phyloP scores from a whole-genome alignment of 495 filamentous ascomycete species.

The Pseudomonodictys pantanalensis region DNA sequence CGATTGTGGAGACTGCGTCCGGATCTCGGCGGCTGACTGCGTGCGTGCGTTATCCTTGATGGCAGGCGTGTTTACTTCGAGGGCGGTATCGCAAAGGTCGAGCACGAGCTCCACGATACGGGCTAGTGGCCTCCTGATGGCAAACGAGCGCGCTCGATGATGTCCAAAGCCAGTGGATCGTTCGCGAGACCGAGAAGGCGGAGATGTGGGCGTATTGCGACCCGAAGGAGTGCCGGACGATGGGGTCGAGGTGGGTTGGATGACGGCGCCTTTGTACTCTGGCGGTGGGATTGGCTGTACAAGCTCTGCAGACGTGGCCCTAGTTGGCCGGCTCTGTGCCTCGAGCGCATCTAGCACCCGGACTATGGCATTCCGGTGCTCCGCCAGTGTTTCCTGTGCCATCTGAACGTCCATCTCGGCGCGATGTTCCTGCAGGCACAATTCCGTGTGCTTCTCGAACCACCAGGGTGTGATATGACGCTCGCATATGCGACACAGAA shows the following conservation, averaged over 20 bases:
- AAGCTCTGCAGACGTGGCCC: slow-evolving; percentile 56
- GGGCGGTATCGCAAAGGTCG: slow-evolving; percentile 90
- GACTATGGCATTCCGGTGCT: slow-evolving; percentile 94
- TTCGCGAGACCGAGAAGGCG: slow-evolving; percentile 71
- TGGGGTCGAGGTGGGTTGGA: slow-evolving; percentile 66
- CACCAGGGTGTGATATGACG: slow-evolving; percentile 98
- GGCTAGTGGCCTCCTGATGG: slow-evolving; percentile 79
- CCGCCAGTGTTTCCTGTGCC: slow-evolving; percentile 85
- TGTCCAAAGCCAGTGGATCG: slow-evolving; percentile 73
- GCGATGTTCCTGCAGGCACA: slow-evolving; percentile 91
- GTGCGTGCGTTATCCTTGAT: slow-evolving; percentile 71
- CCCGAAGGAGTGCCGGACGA: slow-evolving; percentile 63
- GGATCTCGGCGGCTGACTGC: slow-evolving; percentile 62
- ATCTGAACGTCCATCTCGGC: slow-evolving; percentile 97
- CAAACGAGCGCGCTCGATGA: slow-evolving; percentile 74
- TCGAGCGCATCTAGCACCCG: slow-evolving; percentile 91
- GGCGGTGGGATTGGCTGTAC: slow-evolving; percentile 49
- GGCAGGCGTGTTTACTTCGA: slow-evolving; percentile 90
- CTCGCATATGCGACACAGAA: slow-evolving; percentile 95
- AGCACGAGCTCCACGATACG: slow-evolving; percentile 92
- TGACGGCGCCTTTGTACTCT: slow-evolving; percentile 88
- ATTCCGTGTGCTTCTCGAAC: slow-evolving; percentile 98
- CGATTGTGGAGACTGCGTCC: slow-evolving; percentile 91
- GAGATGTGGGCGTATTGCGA: slow-evolving; percentile 64
- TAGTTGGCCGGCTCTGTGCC: slow-evolving; percentile 66